Evolutionary conservation across 1,284 basidiomycete species (phyloP).

Genomic region (Somion occarium): DNA sequence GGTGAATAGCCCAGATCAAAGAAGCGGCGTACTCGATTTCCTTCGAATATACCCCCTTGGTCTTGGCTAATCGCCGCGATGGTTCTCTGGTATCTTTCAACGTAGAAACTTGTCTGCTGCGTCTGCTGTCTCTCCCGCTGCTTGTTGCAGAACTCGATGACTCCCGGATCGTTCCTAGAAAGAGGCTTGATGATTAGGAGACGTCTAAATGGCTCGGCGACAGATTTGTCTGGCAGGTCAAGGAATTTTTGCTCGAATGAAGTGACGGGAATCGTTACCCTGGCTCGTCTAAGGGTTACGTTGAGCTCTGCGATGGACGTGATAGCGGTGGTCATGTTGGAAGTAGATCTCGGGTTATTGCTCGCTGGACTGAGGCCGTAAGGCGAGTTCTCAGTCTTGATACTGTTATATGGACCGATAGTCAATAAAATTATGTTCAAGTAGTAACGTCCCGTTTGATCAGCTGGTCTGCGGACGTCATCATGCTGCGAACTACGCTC

Average conservation of each 20-base stretch:
- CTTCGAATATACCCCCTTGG: not conserved
- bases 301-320: too few species aligned
- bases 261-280: not conserved
- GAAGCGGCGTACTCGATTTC: constrained; percentile 11
- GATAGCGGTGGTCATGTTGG: too few species aligned
- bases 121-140: too few species aligned
- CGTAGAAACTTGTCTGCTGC: too few species aligned
- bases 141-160: not conserved
- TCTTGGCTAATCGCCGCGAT: not conserved
- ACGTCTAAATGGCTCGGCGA: not conserved
- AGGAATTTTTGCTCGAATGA: not conserved
- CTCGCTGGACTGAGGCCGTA: too few species aligned
- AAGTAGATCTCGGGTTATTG: too few species aligned
- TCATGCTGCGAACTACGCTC: too few species aligned
- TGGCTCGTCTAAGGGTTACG: not conserved
- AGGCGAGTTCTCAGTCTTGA: too few species aligned
- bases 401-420: too few species aligned
- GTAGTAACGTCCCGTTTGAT: too few species aligned
- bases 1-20: constrained; percentile 20
- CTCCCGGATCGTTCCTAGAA: not conserved
- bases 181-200: not conserved
- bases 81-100: not conserved
- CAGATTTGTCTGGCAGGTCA: not conserved
- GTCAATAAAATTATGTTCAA: too few species aligned
- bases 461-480: too few species aligned